Conservation (phyloP, 768 basidiomycete species). For the Trichaptum fuscoviolaceum region DNA sequence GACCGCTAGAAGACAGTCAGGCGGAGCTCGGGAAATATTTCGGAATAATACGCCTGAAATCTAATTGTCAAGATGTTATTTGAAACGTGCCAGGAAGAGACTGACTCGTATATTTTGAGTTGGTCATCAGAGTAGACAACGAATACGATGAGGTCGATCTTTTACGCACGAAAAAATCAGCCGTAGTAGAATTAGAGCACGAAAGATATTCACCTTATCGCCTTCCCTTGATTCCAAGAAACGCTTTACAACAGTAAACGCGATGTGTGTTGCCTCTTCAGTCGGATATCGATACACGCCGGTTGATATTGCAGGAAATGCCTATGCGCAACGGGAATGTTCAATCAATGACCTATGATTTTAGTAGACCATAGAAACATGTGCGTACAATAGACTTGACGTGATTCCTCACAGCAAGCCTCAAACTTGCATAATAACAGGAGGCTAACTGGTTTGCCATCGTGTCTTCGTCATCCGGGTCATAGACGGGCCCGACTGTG, state of each 20-base stretch:
- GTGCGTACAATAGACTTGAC: conserved; percentile 53
- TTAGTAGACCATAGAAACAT: neutral
- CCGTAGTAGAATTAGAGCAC: neutral
- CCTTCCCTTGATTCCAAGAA: conserved; percentile 52
- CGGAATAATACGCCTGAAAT: neutral
- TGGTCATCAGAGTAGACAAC: neutral
- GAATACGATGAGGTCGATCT: conserved; percentile 2
- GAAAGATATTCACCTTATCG: conserved; percentile 15
- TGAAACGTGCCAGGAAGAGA: neutral
- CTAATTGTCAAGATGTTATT: neutral
- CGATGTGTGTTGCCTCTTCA: conserved; percentile 63
- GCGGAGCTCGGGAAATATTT: conserved; percentile 3
- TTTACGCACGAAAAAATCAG: neutral
- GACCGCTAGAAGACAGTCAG: neutral
- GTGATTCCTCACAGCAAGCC: conserved; percentile 53
- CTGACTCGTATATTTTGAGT: neutral
- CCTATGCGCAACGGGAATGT: conserved; percentile 34
- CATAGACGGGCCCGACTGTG: conserved; percentile 75
- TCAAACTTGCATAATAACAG: conserved; percentile 62
- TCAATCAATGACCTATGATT: neutral
- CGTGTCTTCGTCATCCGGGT: conserved; percentile 29
- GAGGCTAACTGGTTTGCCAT: conserved; percentile 55
- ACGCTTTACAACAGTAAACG: conserved; percentile 50
- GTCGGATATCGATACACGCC: conserved; percentile 78
- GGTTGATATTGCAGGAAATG: conserved; percentile 78